Evolutionary conservation across 2,329 filamentous ascomycete genomes (phyloP).

Genomic region (Periglandula ipomoeae): DNA sequence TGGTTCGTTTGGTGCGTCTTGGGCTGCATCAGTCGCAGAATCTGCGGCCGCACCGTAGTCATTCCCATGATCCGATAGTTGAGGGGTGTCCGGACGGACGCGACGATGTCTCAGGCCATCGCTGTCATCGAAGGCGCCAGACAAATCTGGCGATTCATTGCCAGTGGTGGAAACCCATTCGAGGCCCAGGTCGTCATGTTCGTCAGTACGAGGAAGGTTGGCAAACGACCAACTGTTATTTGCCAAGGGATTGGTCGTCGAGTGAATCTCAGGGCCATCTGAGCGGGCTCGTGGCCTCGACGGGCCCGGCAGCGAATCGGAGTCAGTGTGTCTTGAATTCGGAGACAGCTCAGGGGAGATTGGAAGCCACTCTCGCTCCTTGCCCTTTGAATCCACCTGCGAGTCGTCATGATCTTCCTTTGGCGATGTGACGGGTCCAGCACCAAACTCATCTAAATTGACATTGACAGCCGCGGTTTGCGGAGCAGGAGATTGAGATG

Average conservation of each 20-base stretch:
- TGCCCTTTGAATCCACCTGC: conserved; percentile 16
- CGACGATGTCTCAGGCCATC: neutral
- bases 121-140: neutral
- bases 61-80: conserved; percentile 3
- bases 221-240: conserved; percentile 55
- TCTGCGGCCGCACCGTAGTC: conserved; percentile 2
- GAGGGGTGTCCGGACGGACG: neutral
- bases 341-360: conserved; percentile 6
- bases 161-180: neutral
- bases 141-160: neutral
- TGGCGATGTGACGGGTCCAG: neutral
- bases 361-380: conserved; percentile 13
- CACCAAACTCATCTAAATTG: neutral
- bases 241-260: conserved; percentile 41
- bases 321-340: conserved; percentile 6
- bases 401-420: neutral
- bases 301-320: conserved; percentile 11
- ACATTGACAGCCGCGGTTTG: neutral
- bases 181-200: conserved; percentile 9
- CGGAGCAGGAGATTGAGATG: neutral
- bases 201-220: conserved; percentile 22
- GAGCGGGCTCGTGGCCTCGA: conserved; percentile 45
- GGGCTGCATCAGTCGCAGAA: conserved; percentile 8
- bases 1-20: conserved; percentile 4
- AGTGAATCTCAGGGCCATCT: conserved; percentile 40